Evolutionary conservation across 2,329 filamentous ascomycete genomes (phyloP).

Genomic region (Daldinia sp.): DNA sequence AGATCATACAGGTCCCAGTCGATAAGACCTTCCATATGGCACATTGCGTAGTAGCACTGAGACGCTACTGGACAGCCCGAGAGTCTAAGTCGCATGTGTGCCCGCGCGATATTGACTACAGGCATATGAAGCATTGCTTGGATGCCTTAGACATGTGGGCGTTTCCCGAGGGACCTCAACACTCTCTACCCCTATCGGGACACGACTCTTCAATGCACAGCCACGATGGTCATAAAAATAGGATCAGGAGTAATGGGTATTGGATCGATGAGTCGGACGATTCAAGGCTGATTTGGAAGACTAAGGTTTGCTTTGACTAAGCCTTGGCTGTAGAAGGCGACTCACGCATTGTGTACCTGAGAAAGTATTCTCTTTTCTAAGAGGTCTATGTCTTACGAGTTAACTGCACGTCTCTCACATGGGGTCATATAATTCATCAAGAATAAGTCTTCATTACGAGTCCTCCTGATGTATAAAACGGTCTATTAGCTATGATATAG

Average conservation of each 20-base stretch:
- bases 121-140: slow-evolving; percentile 21
- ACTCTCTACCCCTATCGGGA: not conserved
- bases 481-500: not conserved
- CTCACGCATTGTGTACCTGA: no score
- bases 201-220: not conserved
- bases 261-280: not conserved
- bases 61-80: slow-evolving; percentile 19
- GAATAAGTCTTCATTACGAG: not conserved
- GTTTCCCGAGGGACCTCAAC: slow-evolving; percentile 8
- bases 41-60: slow-evolving; percentile 22
- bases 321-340: not conserved
- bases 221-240: not conserved
- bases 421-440: not conserved
- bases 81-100: slow-evolving; percentile 21
- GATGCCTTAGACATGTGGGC: slow-evolving; percentile 13
- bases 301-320: not conserved
- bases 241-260: not conserved
- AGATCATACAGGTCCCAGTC: slow-evolving; percentile 7
- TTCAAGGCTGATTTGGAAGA: not conserved
- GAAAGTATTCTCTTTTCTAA: not conserved
- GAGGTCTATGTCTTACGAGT: no score
- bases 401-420: not conserved
- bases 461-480: not conserved
- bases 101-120: slow-evolving; percentile 23
- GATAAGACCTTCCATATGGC: slow-evolving; percentile 21